These are phyloP conservation scores for Cichorium intybus DNA, from an alignment of 140 eudicot species.

Conservation along the genomic window DNA sequence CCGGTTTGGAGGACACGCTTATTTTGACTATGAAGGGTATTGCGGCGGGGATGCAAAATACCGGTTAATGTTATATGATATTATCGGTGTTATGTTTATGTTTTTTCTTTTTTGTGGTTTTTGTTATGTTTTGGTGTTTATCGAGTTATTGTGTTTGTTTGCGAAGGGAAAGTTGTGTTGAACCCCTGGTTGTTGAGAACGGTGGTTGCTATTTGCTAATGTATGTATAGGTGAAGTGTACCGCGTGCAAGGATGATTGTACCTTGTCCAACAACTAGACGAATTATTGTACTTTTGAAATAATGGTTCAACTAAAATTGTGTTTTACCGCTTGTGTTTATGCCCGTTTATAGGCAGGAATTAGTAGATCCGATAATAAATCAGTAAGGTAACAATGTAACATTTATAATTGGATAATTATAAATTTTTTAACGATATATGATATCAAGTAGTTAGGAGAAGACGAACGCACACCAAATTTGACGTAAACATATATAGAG, in stretches of 20 bases:
- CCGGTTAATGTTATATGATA: constrained; percentile 47
- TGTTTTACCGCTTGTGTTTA: not conserved
- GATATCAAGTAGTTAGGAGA: too few species aligned
- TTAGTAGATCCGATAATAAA: too few species aligned
- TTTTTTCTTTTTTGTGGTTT: not conserved
- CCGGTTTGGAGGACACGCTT: constrained; percentile 99
- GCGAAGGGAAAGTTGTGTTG: constrained; percentile 21
- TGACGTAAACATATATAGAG: too few species aligned
- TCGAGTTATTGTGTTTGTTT: constrained; percentile 26
- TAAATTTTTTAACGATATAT: too few species aligned
- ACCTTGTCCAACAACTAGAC: constrained; percentile 13
- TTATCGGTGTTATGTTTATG: not conserved
- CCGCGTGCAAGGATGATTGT: constrained; percentile 13
- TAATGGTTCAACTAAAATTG: constrained; percentile 22
- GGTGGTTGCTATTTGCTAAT: not conserved
- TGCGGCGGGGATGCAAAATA: constrained; percentile 99
- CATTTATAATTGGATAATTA: too few species aligned
- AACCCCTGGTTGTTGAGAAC: constrained; percentile 22
- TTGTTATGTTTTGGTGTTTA: constrained; percentile 16
- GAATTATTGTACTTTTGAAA: constrained; percentile 25
- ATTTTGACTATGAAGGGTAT: constrained; percentile 99
- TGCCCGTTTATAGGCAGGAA: too few species aligned
- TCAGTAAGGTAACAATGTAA: too few species aligned
- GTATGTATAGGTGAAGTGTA: constrained; percentile 10
- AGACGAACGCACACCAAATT: too few species aligned